Evolutionary conservation across 257 asterid species (phyloP), one percentile per base, ranked within the genome.

Genomic region (Solanum pennellii): DNA sequence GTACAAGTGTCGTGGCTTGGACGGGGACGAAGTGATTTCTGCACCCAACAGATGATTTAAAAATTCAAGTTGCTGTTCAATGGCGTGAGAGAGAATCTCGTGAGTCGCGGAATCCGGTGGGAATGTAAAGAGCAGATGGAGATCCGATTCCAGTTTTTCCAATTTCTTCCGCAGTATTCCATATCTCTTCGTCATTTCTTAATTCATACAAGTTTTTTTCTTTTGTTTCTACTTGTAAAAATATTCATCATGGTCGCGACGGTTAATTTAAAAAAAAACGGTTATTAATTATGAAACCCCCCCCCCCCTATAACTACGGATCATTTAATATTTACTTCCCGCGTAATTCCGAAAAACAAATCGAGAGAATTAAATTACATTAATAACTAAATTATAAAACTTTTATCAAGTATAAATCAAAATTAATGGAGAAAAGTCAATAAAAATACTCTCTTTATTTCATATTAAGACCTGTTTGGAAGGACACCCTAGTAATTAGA

Each of bases 141-240:
- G 90, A 88, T 93, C 92, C 47, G 91, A 41, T 72, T 94, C 96
- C 27, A 94, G 92, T 89, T 94, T 95, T 66, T 79, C 87, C 83
- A 94, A 89, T 93, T 92, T 94, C 93, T 91, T 93, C 87, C 89
- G 91, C 90, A 94, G 35, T 74, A 88, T 77, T 6, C 39, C 87
- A 66, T 86, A 89, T 74, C 83, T 86, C 77, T 83, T 86, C 18
- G 90, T 33, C 95, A 80, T 80, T 29, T 47, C 27, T 77, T 25
- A 15, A 16, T 76, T 12, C 29, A 16, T 15, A 2, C 2, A 4
- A 16, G 27, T 0, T 47, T 79, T 47, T 47, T 27, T 33, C 5
- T 2, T 27, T 21, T 5, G 3, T 49, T 10, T 37, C 27, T 16
- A 13, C 16, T 79, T 79, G 15, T 79, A 79, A 80, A 15, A 80